Evolutionary conservation across 208 protist genomes (phyloP), one percentile per base, ranked within the genome.

Genomic region (Phytomonas sp.): DNA sequence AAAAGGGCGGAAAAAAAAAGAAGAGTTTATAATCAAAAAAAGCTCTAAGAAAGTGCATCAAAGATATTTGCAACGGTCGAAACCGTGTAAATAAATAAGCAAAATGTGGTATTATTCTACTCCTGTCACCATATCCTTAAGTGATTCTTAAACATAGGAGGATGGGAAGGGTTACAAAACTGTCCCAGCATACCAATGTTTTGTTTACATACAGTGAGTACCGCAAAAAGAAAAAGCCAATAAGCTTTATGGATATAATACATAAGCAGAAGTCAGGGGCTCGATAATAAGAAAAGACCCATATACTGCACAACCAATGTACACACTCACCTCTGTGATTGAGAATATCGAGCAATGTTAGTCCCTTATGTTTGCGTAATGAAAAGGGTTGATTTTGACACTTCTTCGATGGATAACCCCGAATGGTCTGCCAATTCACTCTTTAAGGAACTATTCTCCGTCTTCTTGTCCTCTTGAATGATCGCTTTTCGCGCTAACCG

Each of bases 71-170:
- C 30, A 60, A 62, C 16, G 40, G 6, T 62, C 4, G n/a, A 63
- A 23, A 29, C 23, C 33, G n/a, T 66, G 26, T 23, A 26, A 52
- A 3, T 29, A 19, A 42, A 56, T 1, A 37, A 42, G 34, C 19
- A 30, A 29, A 31, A 29, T n/a, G 33, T 52, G 0, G 26, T 33
- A 1, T 56, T 19, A 14, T 30, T 29, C 66, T 66, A 85, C 29
- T 82, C 66, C 64, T 26, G 19, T 75, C 71, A 7, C 36, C 37
- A n/a, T 68, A 61, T 11, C 33, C 11, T 26, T 71, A 34, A 30
- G 16, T 12, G 19, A 56, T 56, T 5, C 5, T 56, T 23, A 56
- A 56, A 26, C 19, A 0, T 26, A 26, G 19, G 23, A 26, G 16
- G 45, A 26, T 26, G 19, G 45, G 45, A 56, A 56, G 19, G 45